Evolutionary conservation across 2,329 filamentous ascomycete genomes (phyloP).

Genomic region (Monosporascus sp.): DNA sequence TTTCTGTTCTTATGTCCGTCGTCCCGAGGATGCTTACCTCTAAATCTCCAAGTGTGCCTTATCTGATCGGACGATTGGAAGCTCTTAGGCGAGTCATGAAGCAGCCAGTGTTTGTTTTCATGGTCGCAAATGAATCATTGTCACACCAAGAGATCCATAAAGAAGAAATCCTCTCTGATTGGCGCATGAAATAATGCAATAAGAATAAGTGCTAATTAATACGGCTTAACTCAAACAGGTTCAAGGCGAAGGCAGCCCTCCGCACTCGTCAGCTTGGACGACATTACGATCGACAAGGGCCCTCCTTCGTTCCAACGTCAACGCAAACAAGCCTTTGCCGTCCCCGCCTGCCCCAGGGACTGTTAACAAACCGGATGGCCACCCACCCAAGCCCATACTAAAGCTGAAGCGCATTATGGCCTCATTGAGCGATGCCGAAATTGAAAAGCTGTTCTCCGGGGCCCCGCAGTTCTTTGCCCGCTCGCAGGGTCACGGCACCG

Average conservation of each 20-base stretch:
- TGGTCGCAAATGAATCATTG: background rate
- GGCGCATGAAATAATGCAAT: background rate
- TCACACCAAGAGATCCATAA: background rate
- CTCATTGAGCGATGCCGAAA: slow-evolving; percentile 51
- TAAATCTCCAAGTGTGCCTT: background rate
- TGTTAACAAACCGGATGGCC: slow-evolving; percentile 33
- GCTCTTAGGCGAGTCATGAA: background rate
- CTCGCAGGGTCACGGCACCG: slow-evolving; percentile 53
- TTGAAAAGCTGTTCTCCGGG: slow-evolving; percentile 70
- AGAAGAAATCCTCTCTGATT: background rate
- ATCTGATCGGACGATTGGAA: background rate
- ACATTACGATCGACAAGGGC: slow-evolving; percentile 17
- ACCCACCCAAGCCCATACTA: slow-evolving; percentile 38
- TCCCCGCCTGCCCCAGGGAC: slow-evolving; percentile 42
- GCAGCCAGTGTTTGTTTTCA: background rate
- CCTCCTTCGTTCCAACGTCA: slow-evolving; percentile 29
- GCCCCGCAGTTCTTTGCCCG: slow-evolving; percentile 66
- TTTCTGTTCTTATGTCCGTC: background rate
- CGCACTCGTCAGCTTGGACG: slow-evolving; percentile 17
- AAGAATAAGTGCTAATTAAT: too few species aligned
- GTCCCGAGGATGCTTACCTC: background rate
- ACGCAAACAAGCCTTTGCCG: slow-evolving; percentile 54
- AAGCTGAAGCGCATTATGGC: slow-evolving; percentile 56
- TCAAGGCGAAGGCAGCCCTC: slow-evolving; percentile 6
- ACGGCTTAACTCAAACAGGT: background rate